These are phyloP conservation scores for Gonium pectorale DNA, from an alignment of 139 green algal species.

Conservation along the genomic window DNA sequence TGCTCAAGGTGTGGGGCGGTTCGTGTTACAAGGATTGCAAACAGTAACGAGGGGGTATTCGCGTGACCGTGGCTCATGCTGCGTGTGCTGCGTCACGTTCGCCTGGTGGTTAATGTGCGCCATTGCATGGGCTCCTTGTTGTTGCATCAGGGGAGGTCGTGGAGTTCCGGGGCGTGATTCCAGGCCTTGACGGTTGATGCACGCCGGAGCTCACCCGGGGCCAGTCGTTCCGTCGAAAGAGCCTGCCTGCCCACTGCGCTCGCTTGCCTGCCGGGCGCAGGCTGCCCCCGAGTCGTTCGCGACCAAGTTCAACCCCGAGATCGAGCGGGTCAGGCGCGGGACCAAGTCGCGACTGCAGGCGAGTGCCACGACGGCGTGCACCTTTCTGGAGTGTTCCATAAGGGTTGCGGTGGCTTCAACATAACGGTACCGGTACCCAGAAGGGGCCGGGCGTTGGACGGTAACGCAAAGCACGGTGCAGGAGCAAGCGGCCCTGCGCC, in stretches of 20 bases:
- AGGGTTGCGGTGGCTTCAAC: too few species aligned
- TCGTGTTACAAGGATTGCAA: neutral
- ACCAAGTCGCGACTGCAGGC: constrained; percentile 19
- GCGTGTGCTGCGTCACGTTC: neutral
- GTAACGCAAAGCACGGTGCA: too few species aligned
- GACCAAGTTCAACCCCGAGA: constrained; percentile 1
- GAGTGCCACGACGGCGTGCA: too few species aligned
- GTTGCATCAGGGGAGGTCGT: neutral
- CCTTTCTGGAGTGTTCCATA: too few species aligned
- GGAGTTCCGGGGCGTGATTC: neutral
- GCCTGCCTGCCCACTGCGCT: too few species aligned
- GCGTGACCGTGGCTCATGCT: too few species aligned
- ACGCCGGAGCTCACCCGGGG: too few species aligned
- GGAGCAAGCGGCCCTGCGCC: too few species aligned
- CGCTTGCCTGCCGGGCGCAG: neutral
- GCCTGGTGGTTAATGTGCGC: neutral
- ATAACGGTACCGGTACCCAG: too few species aligned
- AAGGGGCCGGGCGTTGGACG: too few species aligned
- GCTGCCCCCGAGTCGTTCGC: neutral
- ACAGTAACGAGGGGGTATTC: neutral
- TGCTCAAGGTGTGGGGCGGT: neutral
- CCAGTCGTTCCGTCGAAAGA: too few species aligned
- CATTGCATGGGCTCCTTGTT: neutral
- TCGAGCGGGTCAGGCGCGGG: neutral
- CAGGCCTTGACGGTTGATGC: neutral